phyloP scores from a whole-genome alignment of 2,329 filamentous ascomycete genomes.

The Remersonia thermophila region DNA sequence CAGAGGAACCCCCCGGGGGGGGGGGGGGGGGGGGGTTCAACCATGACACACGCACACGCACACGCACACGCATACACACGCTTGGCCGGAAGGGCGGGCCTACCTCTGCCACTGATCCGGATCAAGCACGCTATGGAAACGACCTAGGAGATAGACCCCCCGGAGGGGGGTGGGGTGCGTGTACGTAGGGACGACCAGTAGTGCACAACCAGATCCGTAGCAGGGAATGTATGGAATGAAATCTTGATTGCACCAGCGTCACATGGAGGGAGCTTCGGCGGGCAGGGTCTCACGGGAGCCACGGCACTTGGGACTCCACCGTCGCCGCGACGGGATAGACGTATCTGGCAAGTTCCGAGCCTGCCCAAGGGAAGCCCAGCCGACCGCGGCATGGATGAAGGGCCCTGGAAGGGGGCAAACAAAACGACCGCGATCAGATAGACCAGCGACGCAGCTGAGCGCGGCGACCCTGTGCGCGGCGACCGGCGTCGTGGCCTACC shows the following conservation, averaged over 20 bases:
- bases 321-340: constrained; percentile 1
- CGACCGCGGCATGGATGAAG: not conserved
- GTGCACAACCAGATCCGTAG: constrained; percentile 3
- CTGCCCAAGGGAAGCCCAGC: not conserved
- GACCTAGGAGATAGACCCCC: too few relatives aligned
- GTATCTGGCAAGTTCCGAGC: constrained; percentile 12
- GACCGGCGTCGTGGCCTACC: constrained; percentile 6
- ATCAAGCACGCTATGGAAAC: too few relatives aligned
- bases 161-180: not conserved
- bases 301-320: constrained; percentile 16
- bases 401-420: constrained; percentile 2
- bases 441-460: constrained; percentile 8
- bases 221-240: constrained; percentile 12
- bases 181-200: constrained; percentile 6
- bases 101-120: too few relatives aligned
- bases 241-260: constrained; percentile 17
- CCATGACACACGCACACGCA: too few relatives aligned
- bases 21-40: too few relatives aligned
- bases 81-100: too few relatives aligned
- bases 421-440: constrained; percentile 6
- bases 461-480: constrained; percentile 5
- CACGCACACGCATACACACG: too few relatives aligned
- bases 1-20: not conserved
- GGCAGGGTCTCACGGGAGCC: constrained; percentile 9
- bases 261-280: constrained; percentile 15